These are phyloP conservation scores for Arxiozyma slooffiae DNA, from an alignment of 1,139 yeast genomes.

Conservation along the genomic window DNA sequence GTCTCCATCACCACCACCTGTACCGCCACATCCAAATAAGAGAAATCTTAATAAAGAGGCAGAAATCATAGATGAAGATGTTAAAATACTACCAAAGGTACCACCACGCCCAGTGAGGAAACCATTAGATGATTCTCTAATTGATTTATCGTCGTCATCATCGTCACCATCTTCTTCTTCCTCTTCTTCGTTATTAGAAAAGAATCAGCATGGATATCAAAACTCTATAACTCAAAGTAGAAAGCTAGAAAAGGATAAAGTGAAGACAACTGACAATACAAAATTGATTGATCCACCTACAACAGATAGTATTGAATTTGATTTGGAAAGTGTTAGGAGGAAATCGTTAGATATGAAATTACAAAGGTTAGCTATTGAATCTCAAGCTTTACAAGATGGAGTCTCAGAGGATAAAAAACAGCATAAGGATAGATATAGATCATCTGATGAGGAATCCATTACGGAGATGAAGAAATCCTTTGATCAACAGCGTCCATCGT, in stretches of 20 bases:
- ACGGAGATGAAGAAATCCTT: conserved; percentile 7
- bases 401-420: background rate
- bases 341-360: conserved; percentile 24
- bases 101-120: conserved; percentile 6
- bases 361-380: conserved; percentile 13
- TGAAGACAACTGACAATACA: background rate
- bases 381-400: background rate
- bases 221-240: background rate
- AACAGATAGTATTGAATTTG: conserved; percentile 27
- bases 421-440: background rate
- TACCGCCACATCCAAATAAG: conserved; percentile 6
- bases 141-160: conserved; percentile 10
- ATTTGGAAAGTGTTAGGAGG: conserved; percentile 18
- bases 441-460: conserved; percentile 1
- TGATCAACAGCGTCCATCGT: conserved; percentile 19
- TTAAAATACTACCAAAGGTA: background rate
- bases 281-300: conserved; percentile 13
- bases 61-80: background rate
- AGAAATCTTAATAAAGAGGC: background rate
- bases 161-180: conserved; percentile 10
- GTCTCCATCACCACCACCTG: conserved; percentile 2
- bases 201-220: background rate
- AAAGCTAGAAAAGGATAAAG: background rate
- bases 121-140: conserved; percentile 7
- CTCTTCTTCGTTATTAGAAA: conserved; percentile 8